Percentiles rank a stretch among this genome's conserved stretches.
phyloP scores from a whole-genome alignment of 257 asterid genomes.

The Gentiana dahurica region DNA sequence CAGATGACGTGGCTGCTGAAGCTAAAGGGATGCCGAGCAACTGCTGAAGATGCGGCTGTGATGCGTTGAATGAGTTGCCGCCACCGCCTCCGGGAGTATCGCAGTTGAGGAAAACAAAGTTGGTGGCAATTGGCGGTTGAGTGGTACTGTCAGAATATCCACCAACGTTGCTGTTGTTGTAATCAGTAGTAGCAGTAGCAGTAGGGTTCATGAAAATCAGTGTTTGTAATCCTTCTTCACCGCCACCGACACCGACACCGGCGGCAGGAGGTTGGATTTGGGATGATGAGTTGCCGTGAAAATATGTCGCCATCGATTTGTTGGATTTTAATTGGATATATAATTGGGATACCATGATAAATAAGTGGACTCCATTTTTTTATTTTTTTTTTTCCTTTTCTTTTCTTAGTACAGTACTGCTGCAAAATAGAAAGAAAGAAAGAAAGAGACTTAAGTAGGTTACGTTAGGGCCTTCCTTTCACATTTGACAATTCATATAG shows the following conservation, averaged over 20 bases:
- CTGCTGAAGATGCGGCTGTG: conserved; percentile 48
- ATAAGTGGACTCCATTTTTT: no score
- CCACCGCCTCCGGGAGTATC: conserved; percentile 16
- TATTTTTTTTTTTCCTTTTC: no score
- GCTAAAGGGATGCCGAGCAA: conserved; percentile 63
- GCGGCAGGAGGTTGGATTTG: conserved; percentile 33
- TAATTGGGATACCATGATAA: no score
- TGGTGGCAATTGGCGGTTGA: conserved; percentile 29
- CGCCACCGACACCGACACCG: conserved; percentile 25
- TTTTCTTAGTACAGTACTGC: background rate
- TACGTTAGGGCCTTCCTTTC: no score
- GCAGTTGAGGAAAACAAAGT: conserved; percentile 63
- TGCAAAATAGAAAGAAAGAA: background rate
- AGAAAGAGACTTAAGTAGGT: background rate
- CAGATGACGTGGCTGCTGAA: conserved; percentile 12
- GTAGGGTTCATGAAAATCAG: conserved; percentile 89
- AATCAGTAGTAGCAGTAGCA: no score
- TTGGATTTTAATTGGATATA: no score
- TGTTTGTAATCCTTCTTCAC: conserved; percentile 78
- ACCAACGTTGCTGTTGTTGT: no score
- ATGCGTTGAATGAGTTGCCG: conserved; percentile 9
- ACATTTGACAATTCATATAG: no score
- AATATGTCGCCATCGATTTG: conserved; percentile 69
- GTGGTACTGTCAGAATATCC: conserved; percentile 51
- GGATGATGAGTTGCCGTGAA: conserved; percentile 49